Base-by-base conservation (phyloP, 1,284 basidiomycete species). In the Apiotrichum gracile region DNA sequence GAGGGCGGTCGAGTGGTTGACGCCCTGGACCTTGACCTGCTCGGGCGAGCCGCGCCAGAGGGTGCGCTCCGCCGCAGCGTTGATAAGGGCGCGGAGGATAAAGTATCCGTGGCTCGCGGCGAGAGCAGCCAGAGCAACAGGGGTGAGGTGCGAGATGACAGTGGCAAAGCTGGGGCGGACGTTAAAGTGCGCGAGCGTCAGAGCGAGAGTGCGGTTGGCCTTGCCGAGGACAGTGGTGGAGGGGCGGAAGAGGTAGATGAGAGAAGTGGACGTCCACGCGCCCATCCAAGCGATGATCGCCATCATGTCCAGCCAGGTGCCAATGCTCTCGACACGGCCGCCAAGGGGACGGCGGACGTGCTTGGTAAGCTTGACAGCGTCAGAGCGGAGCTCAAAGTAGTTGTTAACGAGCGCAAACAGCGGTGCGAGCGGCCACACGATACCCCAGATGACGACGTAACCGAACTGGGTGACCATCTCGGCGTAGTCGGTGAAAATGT, bases 401-500 rank as follows among this genome's bases (percentile, higher is more conserved):
- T 96, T 94, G 78, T 96, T 74, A 52, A 70, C 54, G 26, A 72
- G 54, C 4, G 64, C 62, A 39, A 67, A 63, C 34, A 65, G 79
- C n/a, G 88, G 85, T 5, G 91, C 88, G 17, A 98, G 78, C 1
- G 93, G 91, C 94, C 93, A 98, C 54, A 94, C 89, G 27, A 89
- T 85, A 38, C 86, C 88, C 90, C 93, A 97, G 27, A 97, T 78
- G 3, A 84, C 83, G 26, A 97, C 84, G 70, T 92, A 93, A 2
- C 94, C 94, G 68, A 96, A 94, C 73, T 77, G 81, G 4, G 88
- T 90, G 25, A 91, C 88, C 91, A 97, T 96, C 78, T 97, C 93
- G 65, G 84, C 85, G 73, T 93, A 97, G 76, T 96, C 92, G 54
- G 73, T 81, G 64, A 89, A 91, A 4, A 86, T 75, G 44, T 83